Percentiles rank a stretch among this genome's conserved stretches.
phyloP scores from a whole-genome alignment of 164 flowering plant species.

The Umbellularia californica region DNA sequence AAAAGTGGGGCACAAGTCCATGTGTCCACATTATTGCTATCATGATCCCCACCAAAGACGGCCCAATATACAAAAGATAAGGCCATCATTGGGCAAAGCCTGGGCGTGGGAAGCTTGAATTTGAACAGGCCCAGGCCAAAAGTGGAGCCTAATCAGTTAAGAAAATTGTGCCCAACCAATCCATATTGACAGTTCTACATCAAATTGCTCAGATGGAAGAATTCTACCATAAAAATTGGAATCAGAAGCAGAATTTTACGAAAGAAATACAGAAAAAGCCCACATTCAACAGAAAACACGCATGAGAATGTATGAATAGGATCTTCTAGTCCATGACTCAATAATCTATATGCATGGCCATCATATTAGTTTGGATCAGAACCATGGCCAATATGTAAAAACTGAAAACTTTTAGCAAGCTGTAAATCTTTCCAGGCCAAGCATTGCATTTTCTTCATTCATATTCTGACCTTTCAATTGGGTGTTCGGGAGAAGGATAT shows the following conservation, averaged over 20 bases:
- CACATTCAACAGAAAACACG: not conserved
- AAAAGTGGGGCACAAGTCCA: not conserved
- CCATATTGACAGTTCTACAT: too few species aligned
- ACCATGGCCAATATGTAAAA: not conserved
- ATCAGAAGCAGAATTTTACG: not conserved
- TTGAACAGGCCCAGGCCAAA: too few species aligned
- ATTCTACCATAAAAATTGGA: not conserved
- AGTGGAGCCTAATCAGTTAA: too few species aligned
- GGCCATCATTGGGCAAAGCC: too few species aligned
- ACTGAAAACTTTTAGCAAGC: too few species aligned
- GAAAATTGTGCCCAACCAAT: too few species aligned
- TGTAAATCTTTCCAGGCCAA: not conserved
- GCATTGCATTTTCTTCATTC: not conserved
- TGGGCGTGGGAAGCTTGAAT: too few species aligned
- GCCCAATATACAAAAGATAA: not conserved
- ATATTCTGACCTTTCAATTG: conserved; percentile 63
- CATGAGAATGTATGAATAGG: not conserved
- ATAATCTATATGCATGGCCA: not conserved
- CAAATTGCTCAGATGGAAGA: not conserved
- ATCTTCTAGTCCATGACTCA: too few species aligned
- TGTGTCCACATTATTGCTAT: not conserved
- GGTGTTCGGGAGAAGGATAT: conserved; percentile 45
- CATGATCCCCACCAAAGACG: not conserved
- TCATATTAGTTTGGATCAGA: not conserved
- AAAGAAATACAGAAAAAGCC: not conserved